Evolutionary conservation across 352 stramenopile species (phyloP).

Genomic region (Pythium biforme): DNA sequence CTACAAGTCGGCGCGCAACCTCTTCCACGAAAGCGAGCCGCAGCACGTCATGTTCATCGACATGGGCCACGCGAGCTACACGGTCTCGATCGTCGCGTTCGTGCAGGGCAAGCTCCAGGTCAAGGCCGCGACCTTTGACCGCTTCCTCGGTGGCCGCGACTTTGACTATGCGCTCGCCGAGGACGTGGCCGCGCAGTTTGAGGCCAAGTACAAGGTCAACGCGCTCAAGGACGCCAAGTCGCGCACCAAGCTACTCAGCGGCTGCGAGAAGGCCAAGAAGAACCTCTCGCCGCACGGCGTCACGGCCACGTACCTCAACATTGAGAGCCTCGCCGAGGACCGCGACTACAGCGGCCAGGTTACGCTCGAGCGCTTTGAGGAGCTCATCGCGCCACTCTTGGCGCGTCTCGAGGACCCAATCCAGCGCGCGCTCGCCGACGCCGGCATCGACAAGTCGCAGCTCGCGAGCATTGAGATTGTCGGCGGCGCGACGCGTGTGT

Average conservation of each 20-base stretch:
- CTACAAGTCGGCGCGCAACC: constrained; percentile 94
- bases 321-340: constrained; percentile 98
- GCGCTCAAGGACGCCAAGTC: constrained; percentile 91
- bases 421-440: constrained; percentile 78
- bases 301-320: constrained; percentile 94
- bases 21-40: constrained; percentile 92
- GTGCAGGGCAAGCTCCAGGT: constrained; percentile 96
- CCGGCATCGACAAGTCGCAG: constrained; percentile 89
- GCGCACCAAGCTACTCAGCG: constrained; percentile 96
- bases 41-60: constrained; percentile 99
- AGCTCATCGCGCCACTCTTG: constrained; percentile 89
- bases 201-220: constrained; percentile 96
- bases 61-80: constrained; percentile 95
- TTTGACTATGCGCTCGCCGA: constrained; percentile 96
- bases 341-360: constrained; percentile 96
- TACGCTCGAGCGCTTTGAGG: constrained; percentile 94
- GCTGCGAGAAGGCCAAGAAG: constrained; percentile 99
- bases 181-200: constrained; percentile 94
- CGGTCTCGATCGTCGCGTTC: constrained; percentile 90
- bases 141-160: constrained; percentile 94
- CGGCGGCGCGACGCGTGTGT: constrained; percentile 94
- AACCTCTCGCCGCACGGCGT: constrained; percentile 97
- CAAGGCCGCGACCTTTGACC: constrained; percentile 93
- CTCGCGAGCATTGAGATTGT: constrained; percentile 95
- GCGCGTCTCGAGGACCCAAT: constrained; percentile 86